Evolutionary conservation across 257 asterid species (phyloP).

Genomic region (Jaltomata sinuosa): DNA sequence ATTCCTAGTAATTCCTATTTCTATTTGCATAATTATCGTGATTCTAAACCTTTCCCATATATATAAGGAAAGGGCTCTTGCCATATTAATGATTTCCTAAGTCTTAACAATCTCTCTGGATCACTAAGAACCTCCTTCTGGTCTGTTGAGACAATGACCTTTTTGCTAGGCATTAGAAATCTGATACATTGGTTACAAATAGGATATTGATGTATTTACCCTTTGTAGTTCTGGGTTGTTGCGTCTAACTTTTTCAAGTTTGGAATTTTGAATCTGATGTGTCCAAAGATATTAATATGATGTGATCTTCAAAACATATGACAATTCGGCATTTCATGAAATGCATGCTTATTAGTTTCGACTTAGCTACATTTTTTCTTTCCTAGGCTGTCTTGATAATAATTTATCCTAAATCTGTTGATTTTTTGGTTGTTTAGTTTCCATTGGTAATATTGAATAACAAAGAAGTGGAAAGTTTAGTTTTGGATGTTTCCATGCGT

Average conservation of each 20-base stretch:
- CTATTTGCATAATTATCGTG: background rate
- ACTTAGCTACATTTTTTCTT: background rate
- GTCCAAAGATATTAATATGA: background rate
- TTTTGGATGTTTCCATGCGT: background rate
- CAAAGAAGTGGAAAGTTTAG: background rate
- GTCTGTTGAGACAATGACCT: background rate
- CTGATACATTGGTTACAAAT: background rate
- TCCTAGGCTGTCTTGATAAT: background rate
- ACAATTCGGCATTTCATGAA: background rate
- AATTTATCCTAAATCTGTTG: background rate
- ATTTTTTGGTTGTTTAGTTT: background rate
- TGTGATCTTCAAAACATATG: background rate
- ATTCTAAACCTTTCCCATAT: background rate
- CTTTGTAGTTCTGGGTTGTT: background rate
- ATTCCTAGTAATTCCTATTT: background rate
- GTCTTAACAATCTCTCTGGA: background rate
- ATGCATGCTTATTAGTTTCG: background rate
- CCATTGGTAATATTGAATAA: background rate
- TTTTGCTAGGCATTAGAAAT: background rate
- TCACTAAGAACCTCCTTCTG: background rate
- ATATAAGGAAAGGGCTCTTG: background rate
- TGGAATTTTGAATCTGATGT: background rate
- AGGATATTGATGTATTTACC: background rate
- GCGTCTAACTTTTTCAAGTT: background rate
- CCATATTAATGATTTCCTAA: background rate